phyloP scores from a whole-genome alignment of 2,329 filamentous ascomycete species.

The Plectosphaerella cucumerina region DNA sequence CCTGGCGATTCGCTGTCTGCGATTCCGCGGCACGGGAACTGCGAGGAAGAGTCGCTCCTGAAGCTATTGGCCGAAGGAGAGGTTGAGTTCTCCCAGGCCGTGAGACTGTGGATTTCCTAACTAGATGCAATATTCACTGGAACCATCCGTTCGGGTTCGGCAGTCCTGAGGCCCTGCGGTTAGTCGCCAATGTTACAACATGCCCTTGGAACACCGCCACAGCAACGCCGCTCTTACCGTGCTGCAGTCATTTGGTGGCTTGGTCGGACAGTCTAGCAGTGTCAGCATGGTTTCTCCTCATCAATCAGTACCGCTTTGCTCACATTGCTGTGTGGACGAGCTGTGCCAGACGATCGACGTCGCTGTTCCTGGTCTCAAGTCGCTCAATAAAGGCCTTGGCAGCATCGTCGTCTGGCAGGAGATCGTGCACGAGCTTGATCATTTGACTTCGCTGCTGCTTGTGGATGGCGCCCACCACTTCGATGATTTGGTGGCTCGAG shows the following conservation, averaged over 20 bases:
- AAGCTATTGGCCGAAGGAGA: no score
- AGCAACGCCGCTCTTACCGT: no score
- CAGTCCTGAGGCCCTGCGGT: no score
- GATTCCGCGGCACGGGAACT: no score
- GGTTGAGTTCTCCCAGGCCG: no score
- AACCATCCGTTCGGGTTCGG: no score
- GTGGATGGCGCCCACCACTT: background rate
- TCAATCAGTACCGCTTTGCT: background rate
- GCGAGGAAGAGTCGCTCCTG: no score
- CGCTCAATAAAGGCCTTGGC: background rate
- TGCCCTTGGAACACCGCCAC: no score
- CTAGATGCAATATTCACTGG: no score
- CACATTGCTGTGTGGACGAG: background rate
- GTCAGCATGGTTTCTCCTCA: background rate
- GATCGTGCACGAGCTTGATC: background rate
- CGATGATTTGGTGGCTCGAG: background rate
- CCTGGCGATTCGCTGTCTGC: no score
- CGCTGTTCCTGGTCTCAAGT: background rate
- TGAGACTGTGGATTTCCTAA: no score
- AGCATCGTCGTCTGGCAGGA: background rate
- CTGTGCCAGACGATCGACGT: background rate
- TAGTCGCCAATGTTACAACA: no score
- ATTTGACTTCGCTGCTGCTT: background rate
- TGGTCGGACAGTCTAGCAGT: background rate
- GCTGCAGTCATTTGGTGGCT: background rate